phyloP scores from a whole-genome alignment of 306 rosid species.

The Lathyrus aphaca region DNA sequence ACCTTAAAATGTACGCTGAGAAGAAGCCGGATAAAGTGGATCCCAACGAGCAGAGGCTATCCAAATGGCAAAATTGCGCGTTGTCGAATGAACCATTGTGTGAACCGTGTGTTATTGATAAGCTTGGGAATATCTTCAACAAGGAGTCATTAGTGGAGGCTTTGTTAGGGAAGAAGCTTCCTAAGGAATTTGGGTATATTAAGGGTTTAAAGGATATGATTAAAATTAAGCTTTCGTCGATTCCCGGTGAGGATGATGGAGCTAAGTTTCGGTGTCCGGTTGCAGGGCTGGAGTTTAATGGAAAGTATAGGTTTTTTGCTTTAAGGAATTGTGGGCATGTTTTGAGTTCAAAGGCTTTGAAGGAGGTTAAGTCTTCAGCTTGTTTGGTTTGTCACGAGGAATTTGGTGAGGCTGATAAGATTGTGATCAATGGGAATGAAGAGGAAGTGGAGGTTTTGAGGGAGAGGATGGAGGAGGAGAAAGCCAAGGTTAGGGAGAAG shows the following conservation, averaged over 20 bases:
- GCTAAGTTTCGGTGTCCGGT: slow-evolving; percentile 78
- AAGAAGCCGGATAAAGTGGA: slow-evolving; percentile 94
- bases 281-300: slow-evolving; percentile 82
- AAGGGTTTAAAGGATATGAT: slow-evolving; percentile 94
- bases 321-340: slow-evolving; percentile 90
- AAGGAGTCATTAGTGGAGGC: slow-evolving; percentile 84
- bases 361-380: slow-evolving; percentile 69
- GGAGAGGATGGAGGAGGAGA: slow-evolving; percentile 86
- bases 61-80: slow-evolving; percentile 83
- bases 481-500: slow-evolving; percentile 60
- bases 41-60: slow-evolving; percentile 84
- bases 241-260: slow-evolving; percentile 54
- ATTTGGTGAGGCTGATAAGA: slow-evolving; percentile 63
- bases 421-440: slow-evolving; percentile 82
- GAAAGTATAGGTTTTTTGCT: slow-evolving; percentile 77
- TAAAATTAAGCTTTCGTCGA: slow-evolving; percentile 45
- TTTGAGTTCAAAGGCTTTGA: slow-evolving; percentile 84
- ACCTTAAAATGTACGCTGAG: slow-evolving; percentile 87
- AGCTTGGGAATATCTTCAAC: slow-evolving; percentile 81
- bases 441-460: slow-evolving; percentile 77
- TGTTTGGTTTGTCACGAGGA: slow-evolving; percentile 78
- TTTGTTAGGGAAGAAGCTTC: slow-evolving; percentile 80
- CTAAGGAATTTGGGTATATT: slow-evolving; percentile 81
- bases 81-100: slow-evolving; percentile 81
- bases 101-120: slow-evolving; percentile 86